These are phyloP conservation scores for Pythium folliculosum DNA, from an alignment of 352 stramenopile species.

Conservation along the genomic window DNA sequence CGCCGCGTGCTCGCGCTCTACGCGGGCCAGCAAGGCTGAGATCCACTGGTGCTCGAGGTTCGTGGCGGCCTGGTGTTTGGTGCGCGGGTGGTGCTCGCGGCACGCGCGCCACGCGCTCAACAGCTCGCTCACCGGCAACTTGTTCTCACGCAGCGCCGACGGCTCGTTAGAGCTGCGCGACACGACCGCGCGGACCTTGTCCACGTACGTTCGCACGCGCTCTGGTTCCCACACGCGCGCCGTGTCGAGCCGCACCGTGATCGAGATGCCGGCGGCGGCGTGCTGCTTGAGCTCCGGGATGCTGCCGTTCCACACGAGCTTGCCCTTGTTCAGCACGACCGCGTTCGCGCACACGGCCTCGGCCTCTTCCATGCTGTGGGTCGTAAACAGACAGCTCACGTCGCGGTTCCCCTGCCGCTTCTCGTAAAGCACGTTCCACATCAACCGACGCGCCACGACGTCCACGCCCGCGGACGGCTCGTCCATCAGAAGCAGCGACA, in stretches of 20 bases:
- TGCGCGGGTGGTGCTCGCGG: slow-evolving; percentile 31
- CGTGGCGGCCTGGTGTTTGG: slow-evolving; percentile 21
- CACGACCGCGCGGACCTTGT: slow-evolving; percentile 41
- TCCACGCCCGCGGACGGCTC: slow-evolving; percentile 83
- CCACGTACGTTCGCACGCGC: slow-evolving; percentile 42
- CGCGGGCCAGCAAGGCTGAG: slow-evolving; percentile 37
- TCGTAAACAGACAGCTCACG: slow-evolving; percentile 81
- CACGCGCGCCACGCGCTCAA: slow-evolving; percentile 58
- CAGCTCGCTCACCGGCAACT: slow-evolving; percentile 42
- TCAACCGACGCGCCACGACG: slow-evolving; percentile 72
- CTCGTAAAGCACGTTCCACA: slow-evolving; percentile 78
- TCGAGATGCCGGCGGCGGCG: slow-evolving; percentile 62
- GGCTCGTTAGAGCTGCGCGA: slow-evolving; percentile 19
- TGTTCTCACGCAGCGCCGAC: slow-evolving; percentile 27
- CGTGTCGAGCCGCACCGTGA: slow-evolving; percentile 65
- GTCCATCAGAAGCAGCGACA: slow-evolving; percentile 71
- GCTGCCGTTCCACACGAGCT: slow-evolving; percentile 72
- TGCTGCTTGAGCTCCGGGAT: slow-evolving; percentile 83
- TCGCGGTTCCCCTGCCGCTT: slow-evolving; percentile 48
- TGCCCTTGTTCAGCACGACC: slow-evolving; percentile 74
- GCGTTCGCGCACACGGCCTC: slow-evolving; percentile 83
- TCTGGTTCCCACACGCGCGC: slow-evolving; percentile 41
- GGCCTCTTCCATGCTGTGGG: slow-evolving; percentile 85
- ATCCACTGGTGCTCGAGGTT: slow-evolving; percentile 49
- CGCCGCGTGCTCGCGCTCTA: slow-evolving; percentile 32